A percentile compares a stretch with the other conserved stretches of the same genome.
Evolutionary conservation across 306 rosid species (phyloP).

Genomic region (Trifolium fragiferum): DNA sequence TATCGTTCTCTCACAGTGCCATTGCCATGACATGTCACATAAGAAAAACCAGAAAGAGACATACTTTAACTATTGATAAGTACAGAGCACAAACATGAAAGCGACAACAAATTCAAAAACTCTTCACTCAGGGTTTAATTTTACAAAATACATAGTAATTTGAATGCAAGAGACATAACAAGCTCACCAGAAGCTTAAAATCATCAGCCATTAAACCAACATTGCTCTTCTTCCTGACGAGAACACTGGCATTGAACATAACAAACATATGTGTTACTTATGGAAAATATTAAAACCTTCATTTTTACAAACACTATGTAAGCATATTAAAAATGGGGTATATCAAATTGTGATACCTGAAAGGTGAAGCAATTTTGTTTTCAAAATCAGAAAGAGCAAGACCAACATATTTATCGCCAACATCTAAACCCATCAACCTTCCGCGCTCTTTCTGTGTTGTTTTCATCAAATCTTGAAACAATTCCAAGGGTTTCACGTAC

Average conservation of each 20-base stretch:
- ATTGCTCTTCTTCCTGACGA: conserved; percentile 65
- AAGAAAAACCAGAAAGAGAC: conserved; percentile 17
- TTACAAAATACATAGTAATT: too few relatives aligned
- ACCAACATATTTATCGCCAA: conserved; percentile 84
- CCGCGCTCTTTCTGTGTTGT: conserved; percentile 44
- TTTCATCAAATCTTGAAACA: conserved; percentile 60
- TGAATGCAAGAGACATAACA: conserved; percentile 6
- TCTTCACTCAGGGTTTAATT: too few relatives aligned
- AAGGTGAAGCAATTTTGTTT: conserved; percentile 73
- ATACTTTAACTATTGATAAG: background rate
- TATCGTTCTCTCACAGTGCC: background rate
- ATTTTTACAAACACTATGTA: background rate
- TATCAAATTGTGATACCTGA: conserved; percentile 48
- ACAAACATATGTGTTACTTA: background rate
- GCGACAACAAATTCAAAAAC: too few relatives aligned
- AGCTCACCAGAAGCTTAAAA: conserved; percentile 67
- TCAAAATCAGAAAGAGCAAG: conserved; percentile 68
- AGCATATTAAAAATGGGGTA: too few relatives aligned
- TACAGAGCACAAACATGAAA: too few relatives aligned
- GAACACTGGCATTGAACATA: conserved; percentile 59
- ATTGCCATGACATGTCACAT: background rate
- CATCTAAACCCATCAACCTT: conserved; percentile 83
- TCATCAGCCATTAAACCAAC: conserved; percentile 62
- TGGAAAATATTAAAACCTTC: conserved; percentile 6
- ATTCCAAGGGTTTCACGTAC: conserved; percentile 56